Evolutionary conservation across 805 yeast species (phyloP).

Genomic region (Yarrowia osloensis): DNA sequence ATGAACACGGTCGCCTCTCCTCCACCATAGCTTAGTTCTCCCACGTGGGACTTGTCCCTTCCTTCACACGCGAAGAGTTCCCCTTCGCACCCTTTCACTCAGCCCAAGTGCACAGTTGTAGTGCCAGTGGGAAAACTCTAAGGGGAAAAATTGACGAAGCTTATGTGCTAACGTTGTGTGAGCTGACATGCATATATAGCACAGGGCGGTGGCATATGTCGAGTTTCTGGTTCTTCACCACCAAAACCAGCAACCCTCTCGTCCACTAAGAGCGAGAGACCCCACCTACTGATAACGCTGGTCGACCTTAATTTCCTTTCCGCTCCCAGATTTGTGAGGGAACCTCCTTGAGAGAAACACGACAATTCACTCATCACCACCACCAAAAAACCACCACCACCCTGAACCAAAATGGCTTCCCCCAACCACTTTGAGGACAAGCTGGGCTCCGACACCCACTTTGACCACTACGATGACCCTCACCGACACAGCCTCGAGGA

Average conservation of each 20-base stretch:
- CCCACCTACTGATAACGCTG: conserved; percentile 11
- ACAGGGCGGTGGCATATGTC: not conserved
- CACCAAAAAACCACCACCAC: not conserved
- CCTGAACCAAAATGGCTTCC: not conserved
- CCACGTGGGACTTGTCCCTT: conserved; percentile 2
- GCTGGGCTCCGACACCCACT: conserved; percentile 24
- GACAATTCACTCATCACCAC: not conserved
- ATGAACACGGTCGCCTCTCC: not conserved
- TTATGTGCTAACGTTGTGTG: not conserved
- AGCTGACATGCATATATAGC: conserved; percentile 14
- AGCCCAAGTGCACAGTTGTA: not conserved
- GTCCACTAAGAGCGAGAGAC: conserved; percentile 32
- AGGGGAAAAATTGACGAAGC: conserved; percentile 16
- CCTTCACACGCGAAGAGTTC: not conserved
- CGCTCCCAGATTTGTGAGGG: conserved; percentile 30
- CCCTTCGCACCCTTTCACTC: not conserved
- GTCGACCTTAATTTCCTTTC: conserved; percentile 16
- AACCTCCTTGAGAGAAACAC: conserved; percentile 30
- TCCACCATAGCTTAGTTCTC: not conserved
- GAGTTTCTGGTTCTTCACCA: conserved; percentile 20
- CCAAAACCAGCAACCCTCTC: conserved; percentile 26
- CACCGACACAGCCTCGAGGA: conserved; percentile 29
- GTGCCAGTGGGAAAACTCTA: conserved; percentile 10
- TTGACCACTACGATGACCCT: conserved; percentile 26
- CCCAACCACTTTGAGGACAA: conserved; percentile 26